phyloP scores from a whole-genome alignment of 1,139 yeast genomes.

The Torulaspora globosa region DNA sequence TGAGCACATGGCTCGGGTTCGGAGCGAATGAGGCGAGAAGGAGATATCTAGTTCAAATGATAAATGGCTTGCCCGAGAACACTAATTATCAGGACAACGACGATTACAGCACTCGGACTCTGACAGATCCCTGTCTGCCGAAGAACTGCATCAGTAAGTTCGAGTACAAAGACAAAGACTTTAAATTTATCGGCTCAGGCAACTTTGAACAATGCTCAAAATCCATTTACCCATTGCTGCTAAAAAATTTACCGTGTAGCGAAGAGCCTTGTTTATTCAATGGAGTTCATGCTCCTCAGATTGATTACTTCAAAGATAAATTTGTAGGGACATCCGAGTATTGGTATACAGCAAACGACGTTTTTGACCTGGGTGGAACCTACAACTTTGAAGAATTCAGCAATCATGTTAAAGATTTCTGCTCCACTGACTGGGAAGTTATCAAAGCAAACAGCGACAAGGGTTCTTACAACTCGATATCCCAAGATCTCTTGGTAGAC shows the following conservation, averaged over 20 bases:
- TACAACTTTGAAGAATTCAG: constrained; percentile 62
- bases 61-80: constrained; percentile 42
- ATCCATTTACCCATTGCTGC: constrained; percentile 63
- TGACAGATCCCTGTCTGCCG: constrained; percentile 72
- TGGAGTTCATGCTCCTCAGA: constrained; percentile 73
- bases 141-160: constrained; percentile 47
- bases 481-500: constrained; percentile 48
- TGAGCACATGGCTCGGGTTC: constrained; percentile 79
- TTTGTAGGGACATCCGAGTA: constrained; percentile 79
- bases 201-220: constrained; percentile 62
- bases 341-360: constrained; percentile 83
- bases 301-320: constrained; percentile 65
- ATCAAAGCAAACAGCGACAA: constrained; percentile 48
- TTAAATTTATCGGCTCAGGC: constrained; percentile 59
- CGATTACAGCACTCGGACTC: constrained; percentile 38
- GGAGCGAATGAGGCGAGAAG: constrained; percentile 78
- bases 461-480: constrained; percentile 44
- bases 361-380: constrained; percentile 72
- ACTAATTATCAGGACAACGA: constrained; percentile 42
- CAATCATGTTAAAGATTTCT: constrained; percentile 55
- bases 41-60: constrained; percentile 56
- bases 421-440: constrained; percentile 61
- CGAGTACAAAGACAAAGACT: constrained; percentile 43
- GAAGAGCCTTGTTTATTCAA: constrained; percentile 74
- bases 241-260: constrained; percentile 68